phyloP scores from a whole-genome alignment of 2,329 filamentous ascomycete genomes.

The Venturia nashicola region DNA sequence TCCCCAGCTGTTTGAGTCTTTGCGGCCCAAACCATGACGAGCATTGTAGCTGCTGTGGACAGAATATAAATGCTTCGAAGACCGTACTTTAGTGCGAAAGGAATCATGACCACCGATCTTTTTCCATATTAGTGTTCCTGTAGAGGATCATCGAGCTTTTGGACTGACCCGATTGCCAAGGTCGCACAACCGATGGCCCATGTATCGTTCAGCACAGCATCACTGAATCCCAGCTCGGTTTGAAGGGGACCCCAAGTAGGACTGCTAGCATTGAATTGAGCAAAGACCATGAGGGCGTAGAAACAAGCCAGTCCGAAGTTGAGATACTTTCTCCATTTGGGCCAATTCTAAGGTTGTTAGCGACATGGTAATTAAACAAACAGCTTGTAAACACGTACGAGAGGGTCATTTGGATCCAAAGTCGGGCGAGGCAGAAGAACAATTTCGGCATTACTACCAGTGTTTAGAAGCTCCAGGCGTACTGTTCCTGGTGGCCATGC shows the following conservation, averaged over 20 bases:
- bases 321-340: not conserved
- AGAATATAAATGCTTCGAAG: not conserved
- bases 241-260: not conserved
- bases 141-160: not conserved
- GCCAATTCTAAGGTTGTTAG: conserved; percentile 25
- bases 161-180: not conserved
- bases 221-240: not conserved
- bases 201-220: not conserved
- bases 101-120: not conserved
- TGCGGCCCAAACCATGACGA: not conserved
- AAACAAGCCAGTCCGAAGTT: conserved; percentile 4
- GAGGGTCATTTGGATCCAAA: conserved; percentile 32
- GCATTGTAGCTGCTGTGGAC: not conserved
- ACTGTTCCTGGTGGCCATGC: conserved; percentile 1
- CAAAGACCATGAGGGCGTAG: conserved; percentile 6
- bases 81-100: conserved; percentile 1
- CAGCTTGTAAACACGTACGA: conserved; percentile 12
- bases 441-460: conserved; percentile 14
- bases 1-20: conserved; percentile 2
- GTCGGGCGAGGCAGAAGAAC: conserved; percentile 27
- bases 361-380: not conserved
- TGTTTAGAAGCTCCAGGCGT: not conserved
- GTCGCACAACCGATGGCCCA: not conserved
- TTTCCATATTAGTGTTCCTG: not conserved
- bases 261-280: conserved; percentile 1